phyloP scores from a whole-genome alignment of 2,329 filamentous ascomycete species.

The Botrytis fragariae region DNA sequence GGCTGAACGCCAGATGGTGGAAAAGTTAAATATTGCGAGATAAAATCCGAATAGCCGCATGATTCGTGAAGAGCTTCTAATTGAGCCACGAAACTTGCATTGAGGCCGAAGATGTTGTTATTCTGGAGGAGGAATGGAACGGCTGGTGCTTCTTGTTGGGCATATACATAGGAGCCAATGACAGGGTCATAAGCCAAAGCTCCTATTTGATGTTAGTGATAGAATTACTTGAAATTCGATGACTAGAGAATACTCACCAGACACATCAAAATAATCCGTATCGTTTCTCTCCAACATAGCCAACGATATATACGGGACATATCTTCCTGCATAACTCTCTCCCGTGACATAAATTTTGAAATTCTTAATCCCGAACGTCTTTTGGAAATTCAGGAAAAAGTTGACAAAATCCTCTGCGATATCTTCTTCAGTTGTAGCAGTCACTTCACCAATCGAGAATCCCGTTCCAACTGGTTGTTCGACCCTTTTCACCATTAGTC shows the following conservation, averaged over 20 bases:
- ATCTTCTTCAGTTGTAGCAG: constrained; percentile 45
- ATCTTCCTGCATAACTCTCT: constrained; percentile 46
- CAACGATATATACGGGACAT: neutral
- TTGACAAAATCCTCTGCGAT: constrained; percentile 47
- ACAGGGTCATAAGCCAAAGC: constrained; percentile 31
- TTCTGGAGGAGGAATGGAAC: constrained; percentile 43
- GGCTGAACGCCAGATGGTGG: neutral
- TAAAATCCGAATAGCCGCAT: neutral
- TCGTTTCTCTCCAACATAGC: neutral
- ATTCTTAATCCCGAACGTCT: constrained; percentile 52
- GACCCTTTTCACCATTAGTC: constrained; percentile 46
- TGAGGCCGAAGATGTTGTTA: neutral
- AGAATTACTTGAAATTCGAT: neutral
- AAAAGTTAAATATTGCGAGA: neutral
- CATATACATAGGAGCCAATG: constrained; percentile 24
- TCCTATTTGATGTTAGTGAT: constrained; percentile 12
- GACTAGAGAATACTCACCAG: neutral
- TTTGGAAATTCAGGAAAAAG: constrained; percentile 54
- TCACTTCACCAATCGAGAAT: constrained; percentile 29
- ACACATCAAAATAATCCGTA: neutral
- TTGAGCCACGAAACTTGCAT: neutral
- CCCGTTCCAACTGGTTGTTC: constrained; percentile 46
- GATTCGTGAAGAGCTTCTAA: neutral
- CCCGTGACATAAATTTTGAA: constrained; percentile 55
- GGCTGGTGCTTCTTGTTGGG: constrained; percentile 38